A percentile compares a stretch with the other conserved stretches of the same genome.
phyloP scores from a whole-genome alignment of 2,329 filamentous ascomycete species.

The Pseudovirgaria hyperparasitica region DNA sequence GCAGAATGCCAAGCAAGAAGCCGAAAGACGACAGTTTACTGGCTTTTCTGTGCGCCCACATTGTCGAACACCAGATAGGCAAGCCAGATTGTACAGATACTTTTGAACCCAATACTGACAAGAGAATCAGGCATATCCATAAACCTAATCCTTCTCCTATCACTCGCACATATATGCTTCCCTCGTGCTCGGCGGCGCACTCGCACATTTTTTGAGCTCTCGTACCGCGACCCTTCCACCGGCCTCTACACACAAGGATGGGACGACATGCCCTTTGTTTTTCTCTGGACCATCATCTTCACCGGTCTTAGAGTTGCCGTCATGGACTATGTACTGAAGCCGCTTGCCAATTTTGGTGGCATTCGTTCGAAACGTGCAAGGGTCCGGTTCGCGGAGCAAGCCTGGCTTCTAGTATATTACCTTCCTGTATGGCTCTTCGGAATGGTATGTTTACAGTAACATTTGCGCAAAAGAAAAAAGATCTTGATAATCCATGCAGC shows the following conservation, averaged over 20 bases:
- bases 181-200: conserved; percentile 68
- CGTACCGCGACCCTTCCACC: conserved; percentile 61
- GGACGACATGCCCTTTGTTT: conserved; percentile 63
- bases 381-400: conserved; percentile 78
- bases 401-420: conserved; percentile 75
- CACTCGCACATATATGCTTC: conserved; percentile 70
- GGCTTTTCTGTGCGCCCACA: conserved; percentile 51
- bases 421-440: conserved; percentile 65
- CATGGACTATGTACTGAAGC: conserved; percentile 74
- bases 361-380: conserved; percentile 60
- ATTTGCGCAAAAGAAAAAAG: no score
- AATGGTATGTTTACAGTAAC: conserved; percentile 39
- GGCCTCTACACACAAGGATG: conserved; percentile 61
- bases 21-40: conserved; percentile 49
- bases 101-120: not conserved
- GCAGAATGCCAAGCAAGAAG: conserved; percentile 39
- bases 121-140: conserved; percentile 57
- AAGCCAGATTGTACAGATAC: conserved; percentile 22
- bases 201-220: conserved; percentile 77
- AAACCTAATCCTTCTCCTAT: conserved; percentile 72
- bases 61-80: conserved; percentile 74
- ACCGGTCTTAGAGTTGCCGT: conserved; percentile 66
- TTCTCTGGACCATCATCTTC: conserved; percentile 66
- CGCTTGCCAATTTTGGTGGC: conserved; percentile 56
- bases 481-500: no score